Base-by-base conservation (phyloP, 768 basidiomycete species). In the Kwoniella europaea region DNA sequence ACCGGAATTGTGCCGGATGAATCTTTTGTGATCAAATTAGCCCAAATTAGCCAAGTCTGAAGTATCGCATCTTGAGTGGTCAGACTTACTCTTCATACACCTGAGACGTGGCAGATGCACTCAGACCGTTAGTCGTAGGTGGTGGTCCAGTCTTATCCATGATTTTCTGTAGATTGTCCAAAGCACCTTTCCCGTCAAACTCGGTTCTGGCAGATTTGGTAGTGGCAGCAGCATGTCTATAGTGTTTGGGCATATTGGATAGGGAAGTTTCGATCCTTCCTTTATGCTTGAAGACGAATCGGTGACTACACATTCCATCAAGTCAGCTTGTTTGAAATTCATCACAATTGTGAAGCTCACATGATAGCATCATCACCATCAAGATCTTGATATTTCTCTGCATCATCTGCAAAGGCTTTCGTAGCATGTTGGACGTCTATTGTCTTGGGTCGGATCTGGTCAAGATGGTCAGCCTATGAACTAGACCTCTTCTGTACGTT, bases 21-120 rank as follows among this genome's bases (percentile, higher is more conserved):
- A 80, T 7, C 76, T 78, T 27, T 55, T 1, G 43, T 27, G 65
- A 10, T 15, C 22, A 9, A 24, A 64, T 46, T 35, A 29, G 20
- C 43, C 44, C 3, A 43, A 9, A 24, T 12, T 6, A 50, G 18
- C 46, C 44, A 16, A 27, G 18, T 35, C 20, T 27, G 24, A 15
- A 56, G 68, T 35, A 6, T 35, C 69, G 43, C 46, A 24, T 4
- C 27, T 18, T 18, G 27, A 59, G 22, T 16, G 10, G 13, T 41
- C 35, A 12, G 10, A 78, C 80, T 65, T 52, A 82, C 79, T 82
- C 81, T 16, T 79, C 75, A 56, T 78, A 82, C 2, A 72, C 72
- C 44, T 77, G 70, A 3, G 74, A 50, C 18, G 74, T 63, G 12
- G 75, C 69, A 12, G 73, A 61, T 4, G 76, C 54, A 44, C 59